These are phyloP conservation scores for Calonectria pauciramosa DNA, from an alignment of 2,329 filamentous ascomycete species.

Conservation along the genomic window DNA sequence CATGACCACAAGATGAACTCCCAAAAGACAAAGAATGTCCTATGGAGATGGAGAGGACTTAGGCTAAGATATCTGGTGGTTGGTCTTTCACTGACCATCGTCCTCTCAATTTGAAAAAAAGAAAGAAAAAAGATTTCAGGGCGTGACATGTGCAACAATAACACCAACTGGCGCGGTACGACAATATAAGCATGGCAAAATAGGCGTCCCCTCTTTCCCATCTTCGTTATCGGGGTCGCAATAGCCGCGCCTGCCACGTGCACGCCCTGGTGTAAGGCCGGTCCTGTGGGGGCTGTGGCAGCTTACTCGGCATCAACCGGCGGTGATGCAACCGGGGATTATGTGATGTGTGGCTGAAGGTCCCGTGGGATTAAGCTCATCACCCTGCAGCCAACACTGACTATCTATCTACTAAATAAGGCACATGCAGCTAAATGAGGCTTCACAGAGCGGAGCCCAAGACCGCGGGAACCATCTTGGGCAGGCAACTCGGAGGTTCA, in stretches of 20 bases:
- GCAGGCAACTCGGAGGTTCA: not conserved
- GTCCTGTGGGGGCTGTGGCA: not conserved
- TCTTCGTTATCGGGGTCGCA: not conserved
- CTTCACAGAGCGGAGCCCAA: not conserved
- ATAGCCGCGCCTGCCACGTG: not conserved
- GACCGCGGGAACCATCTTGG: not conserved
- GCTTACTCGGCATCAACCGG: not conserved
- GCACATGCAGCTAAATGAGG: not conserved
- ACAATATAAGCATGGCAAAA: not conserved
- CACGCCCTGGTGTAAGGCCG: not conserved
- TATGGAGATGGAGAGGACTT: not conserved
- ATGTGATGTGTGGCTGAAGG: not conserved
- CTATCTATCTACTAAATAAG: not conserved
- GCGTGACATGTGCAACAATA: not conserved
- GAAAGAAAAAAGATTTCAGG: not conserved
- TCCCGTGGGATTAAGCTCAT: not conserved
- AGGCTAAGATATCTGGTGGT: not conserved
- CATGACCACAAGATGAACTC: no score
- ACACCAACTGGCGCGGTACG: not conserved
- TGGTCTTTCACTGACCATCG: not conserved
- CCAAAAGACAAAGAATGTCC: no score
- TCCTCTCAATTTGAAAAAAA: not conserved
- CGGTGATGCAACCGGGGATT: not conserved
- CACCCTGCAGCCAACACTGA: not conserved
- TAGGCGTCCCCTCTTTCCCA: not conserved